These are phyloP conservation scores for Colletotrichum cereale DNA, from an alignment of 2,329 filamentous ascomycete genomes.

Conservation along the genomic window DNA sequence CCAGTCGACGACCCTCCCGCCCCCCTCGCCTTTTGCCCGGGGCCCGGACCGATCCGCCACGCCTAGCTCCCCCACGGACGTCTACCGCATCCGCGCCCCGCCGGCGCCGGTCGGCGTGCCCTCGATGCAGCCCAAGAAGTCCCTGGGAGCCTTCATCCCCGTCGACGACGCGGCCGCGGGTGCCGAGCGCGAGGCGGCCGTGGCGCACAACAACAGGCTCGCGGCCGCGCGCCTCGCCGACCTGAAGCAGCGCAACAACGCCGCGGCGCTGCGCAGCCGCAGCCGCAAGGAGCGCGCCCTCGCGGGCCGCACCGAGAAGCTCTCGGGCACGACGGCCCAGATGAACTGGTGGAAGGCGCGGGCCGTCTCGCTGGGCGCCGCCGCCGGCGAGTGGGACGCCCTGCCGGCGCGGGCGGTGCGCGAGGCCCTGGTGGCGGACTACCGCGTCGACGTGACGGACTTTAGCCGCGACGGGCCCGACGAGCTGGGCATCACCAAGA, in stretches of 20 bases:
- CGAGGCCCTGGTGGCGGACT: not conserved
- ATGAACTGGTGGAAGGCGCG: slow-evolving; percentile 9
- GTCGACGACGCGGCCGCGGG: slow-evolving; percentile 33
- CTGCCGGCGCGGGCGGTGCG: not conserved
- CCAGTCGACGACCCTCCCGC: slow-evolving; percentile 46
- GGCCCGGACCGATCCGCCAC: not conserved
- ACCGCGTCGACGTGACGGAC: slow-evolving; percentile 6
- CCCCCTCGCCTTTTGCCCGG: slow-evolving; percentile 38
- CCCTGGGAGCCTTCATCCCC: slow-evolving; percentile 40
- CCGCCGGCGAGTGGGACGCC: not conserved
- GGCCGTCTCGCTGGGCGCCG: not conserved
- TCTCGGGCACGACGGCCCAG: slow-evolving; percentile 40
- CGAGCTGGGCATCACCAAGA: not conserved
- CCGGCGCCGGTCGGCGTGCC: slow-evolving; percentile 31
- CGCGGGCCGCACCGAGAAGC: slow-evolving; percentile 46
- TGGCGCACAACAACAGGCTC: slow-evolving; percentile 45
- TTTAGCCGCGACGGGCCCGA: not conserved
- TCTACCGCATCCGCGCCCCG: slow-evolving; percentile 13
- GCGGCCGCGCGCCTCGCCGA: slow-evolving; percentile 46
- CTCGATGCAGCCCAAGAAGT: slow-evolving; percentile 46
- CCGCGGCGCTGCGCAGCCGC: slow-evolving; percentile 53
- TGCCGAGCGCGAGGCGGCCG: slow-evolving; percentile 35
- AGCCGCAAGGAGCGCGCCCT: slow-evolving; percentile 30
- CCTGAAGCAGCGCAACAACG: slow-evolving; percentile 53
- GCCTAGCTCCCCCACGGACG: not conserved